Base-by-base conservation (phyloP, 345 rosid species). In the Carallia brachiata region DNA sequence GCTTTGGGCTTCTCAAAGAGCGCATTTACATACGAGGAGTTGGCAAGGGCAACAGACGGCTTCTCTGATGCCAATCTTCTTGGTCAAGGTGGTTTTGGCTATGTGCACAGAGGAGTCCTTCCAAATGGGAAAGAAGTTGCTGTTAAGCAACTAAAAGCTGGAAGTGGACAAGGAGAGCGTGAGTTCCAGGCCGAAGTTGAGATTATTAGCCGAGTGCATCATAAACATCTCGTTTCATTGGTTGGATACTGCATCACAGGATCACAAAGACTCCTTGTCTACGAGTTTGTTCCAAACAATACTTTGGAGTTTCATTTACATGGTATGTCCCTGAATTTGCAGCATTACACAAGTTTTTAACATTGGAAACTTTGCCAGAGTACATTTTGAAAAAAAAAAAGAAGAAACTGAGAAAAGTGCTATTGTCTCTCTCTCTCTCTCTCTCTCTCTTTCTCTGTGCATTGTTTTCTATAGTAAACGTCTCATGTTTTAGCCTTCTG, bases 141-240 rank as follows among this genome's bases (percentile, higher is more conserved):
- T 0, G 70, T 90, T 56, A 90, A 90, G 78, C 88, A 78, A 70
- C 81, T 90, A 63, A 90, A 84, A 75, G 79, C 79, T 52, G 90
- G 89, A 53, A 84, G 89, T 47, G 89, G 86, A 39, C 92, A 86
- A 53, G 88, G 88, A 66, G 87, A 86, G 67, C 82, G 86, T 16
- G 92, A 88, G 70, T 90, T 88, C 73, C 87, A 86, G 44, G 88
- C 88, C 0, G 96, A 90, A 78, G 83, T 89, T 52, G 89, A 87
- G 82, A 89, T 84, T 61, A 86, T 88, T 62, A 84, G 89, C 65
- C 81, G 92, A 7, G 89, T 89, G 19, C 96, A 86, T 69, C 96
- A 89, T 67, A 84, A 48, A 74, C 88, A 88, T 82, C 82, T 89
- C 54, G 96, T 87, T 63, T 83, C 88, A 7, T 73, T 89, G 77